Evolutionary conservation across 2,329 filamentous ascomycete species (phyloP), one percentile per base, ranked within the genome.

Genomic region (Calonectria montana): DNA sequence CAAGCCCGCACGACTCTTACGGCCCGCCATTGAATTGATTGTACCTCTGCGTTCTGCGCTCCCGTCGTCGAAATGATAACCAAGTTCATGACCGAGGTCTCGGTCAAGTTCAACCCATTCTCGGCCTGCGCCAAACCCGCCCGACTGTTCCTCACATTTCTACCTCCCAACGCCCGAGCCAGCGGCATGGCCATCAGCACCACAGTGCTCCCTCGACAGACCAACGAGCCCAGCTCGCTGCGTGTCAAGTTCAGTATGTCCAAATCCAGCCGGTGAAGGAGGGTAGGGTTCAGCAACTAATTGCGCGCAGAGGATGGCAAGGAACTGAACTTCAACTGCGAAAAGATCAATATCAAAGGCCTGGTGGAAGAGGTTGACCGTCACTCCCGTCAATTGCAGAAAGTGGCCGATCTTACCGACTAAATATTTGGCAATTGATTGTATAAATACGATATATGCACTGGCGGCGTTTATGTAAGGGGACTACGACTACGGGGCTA

Each of bases 41-140:
- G 21, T 21, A 15, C 21, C 25, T 21, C 50, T 47, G 57, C 74
- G 62, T 71, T 43, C 61, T 64, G 71, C 64, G 68, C 43, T 16
- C 47, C 37, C 71, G 55, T 64, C 74, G 59, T 71, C 81, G 87
- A 83, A 64, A 97, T 97, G 94, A 94, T 97, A 73, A 96, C 94
- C 71, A 92, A 92, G 82, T 97, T 94, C 87, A 90, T 97, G 83
- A 96, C 95, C 83, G 91, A 95, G 82, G 92, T 98, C 79, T 91
- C 90, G 80, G 93, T 95, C 76, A 91, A 91, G 82, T 98, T 98
- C 91, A 98, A 97, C 85, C 96, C 97, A 45, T 98, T 98, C 90
- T 93, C 92, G 31, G 85, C 89, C 27, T 88, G 90, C 82, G 92
- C 94, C 74, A 95, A 95, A 81, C 93, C 96, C 27, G 96, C 95